Percentiles rank a stretch among this genome's conserved stretches.
Conservation (phyloP, 2,329 filamentous ascomycete genomes). For the Fusarium drepaniforme region DNA sequence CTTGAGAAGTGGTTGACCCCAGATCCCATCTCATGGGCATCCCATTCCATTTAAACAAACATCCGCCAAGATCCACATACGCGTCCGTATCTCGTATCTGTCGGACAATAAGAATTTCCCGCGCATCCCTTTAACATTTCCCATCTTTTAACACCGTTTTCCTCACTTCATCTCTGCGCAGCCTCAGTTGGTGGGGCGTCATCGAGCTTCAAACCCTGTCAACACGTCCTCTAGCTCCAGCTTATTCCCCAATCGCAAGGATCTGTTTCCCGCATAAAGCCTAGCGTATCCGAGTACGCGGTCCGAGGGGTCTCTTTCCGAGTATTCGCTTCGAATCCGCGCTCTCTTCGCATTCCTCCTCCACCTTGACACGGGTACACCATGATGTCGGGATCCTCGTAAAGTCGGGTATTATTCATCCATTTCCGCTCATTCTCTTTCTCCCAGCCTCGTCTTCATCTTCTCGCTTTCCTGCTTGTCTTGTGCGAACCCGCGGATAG, state of each 20-base stretch:
- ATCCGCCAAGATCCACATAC: background rate
- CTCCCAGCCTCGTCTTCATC: background rate
- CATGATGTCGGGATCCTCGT: slow-evolving; percentile 19
- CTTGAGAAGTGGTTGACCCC: background rate
- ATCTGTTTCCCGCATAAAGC: background rate
- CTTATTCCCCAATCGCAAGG: slow-evolving; percentile 20
- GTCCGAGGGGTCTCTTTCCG: slow-evolving; percentile 26
- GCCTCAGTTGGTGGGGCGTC: background rate
- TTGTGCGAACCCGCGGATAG: slow-evolving; percentile 38
- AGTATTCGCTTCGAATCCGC: slow-evolving; percentile 39
- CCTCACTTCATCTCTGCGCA: background rate
- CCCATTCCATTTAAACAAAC: background rate
- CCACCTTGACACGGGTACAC: background rate
- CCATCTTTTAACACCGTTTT: background rate
- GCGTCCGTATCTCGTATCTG: slow-evolving; percentile 15
- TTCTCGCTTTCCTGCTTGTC: slow-evolving; percentile 8
- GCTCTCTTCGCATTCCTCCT: slow-evolving; percentile 8
- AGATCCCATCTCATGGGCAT: background rate
- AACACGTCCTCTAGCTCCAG: background rate
- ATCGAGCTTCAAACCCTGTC: background rate
- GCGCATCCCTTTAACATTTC: background rate
- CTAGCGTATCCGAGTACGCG: slow-evolving; percentile 42
- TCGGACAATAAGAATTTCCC: slow-evolving; percentile 13
- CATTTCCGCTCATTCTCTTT: background rate
- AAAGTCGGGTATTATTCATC: slow-evolving; percentile 8